A percentile compares a stretch with the other conserved stretches of the same genome.
Conservation (phyloP, 805 yeast species). For the Ogataea methylovora region DNA sequence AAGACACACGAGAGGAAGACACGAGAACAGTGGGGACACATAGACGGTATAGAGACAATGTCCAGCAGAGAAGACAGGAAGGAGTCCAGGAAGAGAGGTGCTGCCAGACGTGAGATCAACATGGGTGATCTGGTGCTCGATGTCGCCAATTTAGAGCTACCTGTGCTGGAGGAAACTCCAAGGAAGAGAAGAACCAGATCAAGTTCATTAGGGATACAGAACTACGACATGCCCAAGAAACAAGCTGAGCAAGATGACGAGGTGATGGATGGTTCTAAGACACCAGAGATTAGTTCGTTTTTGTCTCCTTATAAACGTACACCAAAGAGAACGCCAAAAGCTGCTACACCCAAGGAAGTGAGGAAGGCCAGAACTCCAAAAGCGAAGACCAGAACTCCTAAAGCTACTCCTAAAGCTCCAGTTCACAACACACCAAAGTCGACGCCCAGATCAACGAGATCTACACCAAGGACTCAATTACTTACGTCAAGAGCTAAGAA, state of each 20-base stretch:
- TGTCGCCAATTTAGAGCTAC: too few relatives aligned
- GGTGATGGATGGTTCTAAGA: too few relatives aligned
- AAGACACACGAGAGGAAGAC: neutral
- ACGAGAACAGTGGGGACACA: too few relatives aligned
- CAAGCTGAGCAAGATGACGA: too few relatives aligned
- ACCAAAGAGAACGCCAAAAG: slow-evolving; percentile 1
- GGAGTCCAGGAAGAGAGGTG: slow-evolving; percentile 24
- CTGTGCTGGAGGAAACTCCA: too few relatives aligned
- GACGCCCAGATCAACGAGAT: slow-evolving; percentile 1
- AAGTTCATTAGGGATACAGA: too few relatives aligned
- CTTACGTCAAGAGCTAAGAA: too few relatives aligned
- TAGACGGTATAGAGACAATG: slow-evolving; percentile 11
- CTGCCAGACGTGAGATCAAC: slow-evolving; percentile 17
- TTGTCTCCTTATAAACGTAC: too few relatives aligned
- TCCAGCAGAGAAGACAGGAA: slow-evolving; percentile 19
- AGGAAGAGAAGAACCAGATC: too few relatives aligned
- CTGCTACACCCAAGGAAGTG: neutral
- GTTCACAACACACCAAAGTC: slow-evolving; percentile 1
- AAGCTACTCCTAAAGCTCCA: neutral
- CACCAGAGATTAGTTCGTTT: too few relatives aligned
- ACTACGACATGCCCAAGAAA: too few relatives aligned
- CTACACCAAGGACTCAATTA: slow-evolving; percentile 2
- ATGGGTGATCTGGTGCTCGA: neutral
- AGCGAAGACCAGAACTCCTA: neutral
- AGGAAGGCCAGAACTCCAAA: slow-evolving; percentile 3